Conservation (phyloP, 768 basidiomycete species). For the Kwoniella newhampshirensis region DNA sequence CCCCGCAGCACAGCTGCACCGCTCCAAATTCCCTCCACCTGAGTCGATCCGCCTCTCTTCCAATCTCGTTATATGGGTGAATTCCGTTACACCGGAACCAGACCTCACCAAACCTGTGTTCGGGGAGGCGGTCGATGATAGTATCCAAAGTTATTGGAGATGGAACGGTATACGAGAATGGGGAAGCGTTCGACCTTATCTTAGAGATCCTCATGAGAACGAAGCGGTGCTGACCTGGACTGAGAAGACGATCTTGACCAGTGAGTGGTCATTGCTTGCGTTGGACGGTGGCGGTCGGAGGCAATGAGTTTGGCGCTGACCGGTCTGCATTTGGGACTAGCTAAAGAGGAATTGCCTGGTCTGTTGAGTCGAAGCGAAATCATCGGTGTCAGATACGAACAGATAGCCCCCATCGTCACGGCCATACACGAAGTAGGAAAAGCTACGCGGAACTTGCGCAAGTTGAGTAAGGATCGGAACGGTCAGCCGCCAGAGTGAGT, state of each 20-base stretch:
- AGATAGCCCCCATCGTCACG: constrained; percentile 81
- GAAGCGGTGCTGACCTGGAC: constrained; percentile 60
- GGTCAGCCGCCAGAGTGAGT: constrained; percentile 33
- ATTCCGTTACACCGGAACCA: constrained; percentile 79
- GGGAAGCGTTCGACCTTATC: constrained; percentile 68
- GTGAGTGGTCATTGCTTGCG: constrained; percentile 21
- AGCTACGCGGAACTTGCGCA: constrained; percentile 60
- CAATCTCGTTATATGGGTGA: constrained; percentile 86
- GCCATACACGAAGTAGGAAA: constrained; percentile 77
- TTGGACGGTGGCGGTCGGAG: not conserved
- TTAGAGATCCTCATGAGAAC: constrained; percentile 61
- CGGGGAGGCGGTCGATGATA: constrained; percentile 74
- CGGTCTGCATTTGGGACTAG: too few species aligned
- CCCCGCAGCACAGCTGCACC: constrained; percentile 76
- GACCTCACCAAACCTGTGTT: constrained; percentile 75
- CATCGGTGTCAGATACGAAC: constrained; percentile 65
- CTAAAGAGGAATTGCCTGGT: constrained; percentile 61
- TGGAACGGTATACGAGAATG: constrained; percentile 83
- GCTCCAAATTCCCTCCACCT: constrained; percentile 70
- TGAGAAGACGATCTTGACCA: constrained; percentile 66
- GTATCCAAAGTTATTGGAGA: constrained; percentile 82
- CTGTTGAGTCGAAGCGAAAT: constrained; percentile 87
- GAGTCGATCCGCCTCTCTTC: constrained; percentile 75
- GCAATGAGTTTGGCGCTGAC: too few species aligned
- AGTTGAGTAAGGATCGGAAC: constrained; percentile 14